Percentiles rank a stretch among this genome's conserved stretches.
phyloP scores from a whole-genome alignment of 352 stramenopile genomes.

The Pythium dissimile region DNA sequence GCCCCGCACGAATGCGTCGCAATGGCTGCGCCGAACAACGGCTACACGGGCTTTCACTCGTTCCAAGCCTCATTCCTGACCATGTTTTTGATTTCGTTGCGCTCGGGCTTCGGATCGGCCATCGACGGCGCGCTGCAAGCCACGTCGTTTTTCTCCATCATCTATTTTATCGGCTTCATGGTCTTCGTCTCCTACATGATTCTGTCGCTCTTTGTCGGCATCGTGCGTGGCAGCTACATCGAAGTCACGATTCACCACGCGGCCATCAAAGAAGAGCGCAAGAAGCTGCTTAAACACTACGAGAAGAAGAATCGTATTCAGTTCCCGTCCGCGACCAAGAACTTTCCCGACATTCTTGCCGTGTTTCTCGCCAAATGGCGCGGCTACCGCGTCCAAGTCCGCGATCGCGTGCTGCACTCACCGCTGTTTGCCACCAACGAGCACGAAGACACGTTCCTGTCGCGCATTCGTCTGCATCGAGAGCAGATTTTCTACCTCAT shows the following conservation, averaged over 20 bases:
- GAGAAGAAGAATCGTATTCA: conserved; percentile 42
- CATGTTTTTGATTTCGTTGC: conserved; percentile 73
- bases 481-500: conserved; percentile 69
- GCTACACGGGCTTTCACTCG: conserved; percentile 80
- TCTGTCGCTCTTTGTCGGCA: conserved; percentile 74
- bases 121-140: conserved; percentile 71
- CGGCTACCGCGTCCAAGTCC: conserved; percentile 23
- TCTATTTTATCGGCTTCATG: conserved; percentile 79
- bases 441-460: conserved; percentile 55
- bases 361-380: conserved; percentile 38
- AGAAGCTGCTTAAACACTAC: conserved; percentile 35
- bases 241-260: conserved; percentile 50
- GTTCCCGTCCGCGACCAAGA: conserved; percentile 55
- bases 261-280: conserved; percentile 26
- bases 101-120: conserved; percentile 70
- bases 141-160: conserved; percentile 67
- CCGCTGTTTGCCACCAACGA: conserved; percentile 45
- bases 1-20: conserved; percentile 46
- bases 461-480: conserved; percentile 47
- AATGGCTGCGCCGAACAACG: conserved; percentile 61
- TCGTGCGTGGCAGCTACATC: conserved; percentile 81
- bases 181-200: conserved; percentile 88
- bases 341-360: conserved; percentile 58
- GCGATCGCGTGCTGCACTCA: conserved; percentile 41
- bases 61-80: conserved; percentile 82